Base-by-base conservation (phyloP, 208 protist genomes). In the Porcisia hertigi region DNA sequence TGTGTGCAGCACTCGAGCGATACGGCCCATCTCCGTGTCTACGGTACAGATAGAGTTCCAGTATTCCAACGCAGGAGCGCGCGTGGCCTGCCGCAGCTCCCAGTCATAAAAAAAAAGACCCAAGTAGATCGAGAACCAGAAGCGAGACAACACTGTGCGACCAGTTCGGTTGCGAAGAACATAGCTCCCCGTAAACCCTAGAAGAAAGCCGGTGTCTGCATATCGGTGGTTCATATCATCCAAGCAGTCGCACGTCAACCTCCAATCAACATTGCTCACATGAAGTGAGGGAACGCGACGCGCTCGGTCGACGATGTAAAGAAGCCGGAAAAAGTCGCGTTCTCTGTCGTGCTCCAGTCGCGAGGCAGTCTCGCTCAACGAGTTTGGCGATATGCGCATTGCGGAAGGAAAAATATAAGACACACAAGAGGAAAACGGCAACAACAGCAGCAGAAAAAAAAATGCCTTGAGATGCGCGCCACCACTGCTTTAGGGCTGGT, bases 211-310 rank as follows among this genome's bases (percentile, higher is more conserved):
- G 39, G 89, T 89, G 75, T 96, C 92, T 1, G 92, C 90, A 77
- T 90, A 92, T 47, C 90, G 87, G 67, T 87, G 87, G 62, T 92
- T 94, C 60, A 96, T 87, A 45, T 93, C 85, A 71, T 94, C 92
- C n/a, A 96, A 73, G 75, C 90, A 96, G 70, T 94, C 75, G 55
- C 83, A 82, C 23, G 88, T 89, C 54, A 94, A 76, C 36, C 79
- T 77, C 87, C 86, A 92, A 66, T 96, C 92, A 16, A 90, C 76
- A 41, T 75, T 86, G 45, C 72, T 84, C 39, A 91, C 74, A 4
- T 79, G 78, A 23, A 78, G 16, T 14, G 71, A 54, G 18, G 72
- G 57, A 57, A 80, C 78, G 23, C 62, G 47, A 25, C 72, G 59
- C 23, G 79, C 54, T 41, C 69, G 59, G 53, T 79, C 52, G 67